Evolutionary conservation across 2,329 filamentous ascomycete species (phyloP), one percentile per base, ranked within the genome.

Genomic region (Nemania bipapillata): DNA sequence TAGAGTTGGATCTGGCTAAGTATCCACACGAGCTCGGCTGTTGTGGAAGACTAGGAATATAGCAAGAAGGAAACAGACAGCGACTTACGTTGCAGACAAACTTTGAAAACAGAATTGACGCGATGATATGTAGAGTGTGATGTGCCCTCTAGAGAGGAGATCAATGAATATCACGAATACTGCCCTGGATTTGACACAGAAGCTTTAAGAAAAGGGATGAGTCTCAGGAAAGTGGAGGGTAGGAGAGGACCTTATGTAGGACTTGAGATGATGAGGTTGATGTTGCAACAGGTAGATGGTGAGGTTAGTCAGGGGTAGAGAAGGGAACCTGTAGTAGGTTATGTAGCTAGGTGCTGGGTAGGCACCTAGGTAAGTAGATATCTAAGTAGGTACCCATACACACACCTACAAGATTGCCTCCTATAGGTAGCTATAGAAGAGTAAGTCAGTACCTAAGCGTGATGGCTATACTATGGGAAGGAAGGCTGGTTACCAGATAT

Each of bases 51-150:
- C 22, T 12, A 15, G 11, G 30, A 24, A 54, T 1, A 49, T n/a
- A 54, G 35, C 42, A 20, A 40, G 26, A 32, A 50, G 49, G 47
- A 59, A 45, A 42, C 6, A 35, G 54, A 15, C 5, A 22, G 11
- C 28, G 9, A 45, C 65, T 50, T 56, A 68, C 65, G 4, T 47
- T 30, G 37, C 12, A 28, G 8, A 20, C 3, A 20, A 15, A 42
- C 35, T 26, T 15, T 20, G 22, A 49, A 32, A 59, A 9, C 24
- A 32, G 4, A 47, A 24, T 17, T 1, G 24, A 20, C 6, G 26
- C 22, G 28, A 6, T 2, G 17, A 22, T 42, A 32, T 2, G 49
- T 1, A 22, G 17, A 37, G 20, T 17, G 8, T 15, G 32, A 26
- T 26, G n/a, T 61, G 52, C 57, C 7, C 15, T 20, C 58, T 24